Percentiles rank a stretch among this genome's conserved stretches.
Evolutionary conservation across 768 basidiomycete species (phyloP).

Genomic region (Sarcomyxa edulis): DNA sequence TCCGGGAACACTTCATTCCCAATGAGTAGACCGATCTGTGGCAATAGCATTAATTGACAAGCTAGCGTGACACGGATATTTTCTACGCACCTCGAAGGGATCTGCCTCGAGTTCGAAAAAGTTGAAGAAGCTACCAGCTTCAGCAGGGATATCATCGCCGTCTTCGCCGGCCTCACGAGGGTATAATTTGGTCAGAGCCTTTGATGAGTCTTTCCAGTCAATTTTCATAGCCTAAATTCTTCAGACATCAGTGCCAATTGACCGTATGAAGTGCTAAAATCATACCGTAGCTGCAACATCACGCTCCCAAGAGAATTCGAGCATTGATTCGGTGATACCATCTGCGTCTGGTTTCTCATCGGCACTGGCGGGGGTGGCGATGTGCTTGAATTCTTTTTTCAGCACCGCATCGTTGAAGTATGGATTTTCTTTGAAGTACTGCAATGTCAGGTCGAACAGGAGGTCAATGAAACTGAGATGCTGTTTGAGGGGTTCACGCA

Average conservation of each 20-base stretch:
- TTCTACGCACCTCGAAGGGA: constrained; percentile 54
- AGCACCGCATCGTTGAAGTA: constrained; percentile 72
- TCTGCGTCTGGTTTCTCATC: constrained; percentile 61
- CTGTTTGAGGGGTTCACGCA: constrained; percentile 48
- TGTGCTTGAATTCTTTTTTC: constrained; percentile 79
- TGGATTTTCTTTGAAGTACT: constrained; percentile 87
- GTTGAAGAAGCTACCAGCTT: constrained; percentile 85
- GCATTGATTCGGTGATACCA: constrained; percentile 73
- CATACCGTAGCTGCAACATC: constrained; percentile 66
- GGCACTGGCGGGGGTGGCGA: constrained; percentile 45
- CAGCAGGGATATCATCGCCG: constrained; percentile 57
- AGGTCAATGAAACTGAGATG: background rate
- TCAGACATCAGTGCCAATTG: constrained; percentile 3
- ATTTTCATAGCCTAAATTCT: constrained; percentile 58
- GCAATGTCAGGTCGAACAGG: constrained; percentile 6
- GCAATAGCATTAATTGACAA: constrained; percentile 2
- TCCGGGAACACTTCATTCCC: constrained; percentile 78
- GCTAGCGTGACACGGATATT: background rate
- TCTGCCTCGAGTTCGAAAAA: constrained; percentile 70
- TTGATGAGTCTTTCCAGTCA: constrained; percentile 74
- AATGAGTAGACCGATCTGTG: constrained; percentile 65
- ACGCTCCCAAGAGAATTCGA: constrained; percentile 77
- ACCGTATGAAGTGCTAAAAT: constrained; percentile 5
- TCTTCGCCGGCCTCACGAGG: constrained; percentile 59
- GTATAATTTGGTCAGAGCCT: constrained; percentile 75